Conservation (phyloP, 352 stramenopile species). For the Thalassiosira pacifica region DNA sequence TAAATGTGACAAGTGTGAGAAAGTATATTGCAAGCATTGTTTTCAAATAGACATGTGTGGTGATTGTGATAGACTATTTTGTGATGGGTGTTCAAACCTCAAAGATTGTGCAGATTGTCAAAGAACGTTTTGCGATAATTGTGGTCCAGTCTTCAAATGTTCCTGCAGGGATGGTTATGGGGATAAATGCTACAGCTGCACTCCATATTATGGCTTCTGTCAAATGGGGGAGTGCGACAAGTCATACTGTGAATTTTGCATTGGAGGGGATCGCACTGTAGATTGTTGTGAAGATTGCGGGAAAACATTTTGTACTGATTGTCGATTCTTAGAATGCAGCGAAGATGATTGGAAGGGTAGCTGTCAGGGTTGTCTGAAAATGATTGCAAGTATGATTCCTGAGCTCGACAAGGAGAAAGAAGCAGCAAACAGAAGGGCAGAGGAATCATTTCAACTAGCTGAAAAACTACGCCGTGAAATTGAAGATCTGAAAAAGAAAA, state of each 20-base stretch:
- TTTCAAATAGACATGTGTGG: too few relatives aligned
- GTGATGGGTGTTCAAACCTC: too few relatives aligned
- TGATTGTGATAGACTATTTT: too few relatives aligned
- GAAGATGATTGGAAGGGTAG: neutral
- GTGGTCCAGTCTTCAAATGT: too few relatives aligned
- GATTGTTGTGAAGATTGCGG: neutral
- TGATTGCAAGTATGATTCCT: neutral
- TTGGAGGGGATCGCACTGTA: too few relatives aligned
- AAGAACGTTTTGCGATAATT: too few relatives aligned
- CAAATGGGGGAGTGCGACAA: neutral
- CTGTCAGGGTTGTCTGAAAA: neutral
- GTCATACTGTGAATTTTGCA: neutral
- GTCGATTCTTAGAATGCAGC: neutral
- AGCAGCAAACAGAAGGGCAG: neutral
- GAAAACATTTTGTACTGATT: neutral
- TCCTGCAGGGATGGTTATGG: too few relatives aligned
- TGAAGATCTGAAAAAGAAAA: neutral
- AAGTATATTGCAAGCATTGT: too few relatives aligned
- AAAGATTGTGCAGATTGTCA: too few relatives aligned
- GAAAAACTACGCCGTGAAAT: neutral
- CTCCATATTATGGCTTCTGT: too few relatives aligned
- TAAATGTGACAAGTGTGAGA: too few relatives aligned
- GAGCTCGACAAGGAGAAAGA: neutral
- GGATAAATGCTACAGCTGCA: too few relatives aligned
- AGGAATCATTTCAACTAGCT: neutral